Evolutionary conservation across 2,329 filamentous ascomycete genomes (phyloP), one percentile per base, ranked within the genome.

Genomic region (Aspergillus sp.): DNA sequence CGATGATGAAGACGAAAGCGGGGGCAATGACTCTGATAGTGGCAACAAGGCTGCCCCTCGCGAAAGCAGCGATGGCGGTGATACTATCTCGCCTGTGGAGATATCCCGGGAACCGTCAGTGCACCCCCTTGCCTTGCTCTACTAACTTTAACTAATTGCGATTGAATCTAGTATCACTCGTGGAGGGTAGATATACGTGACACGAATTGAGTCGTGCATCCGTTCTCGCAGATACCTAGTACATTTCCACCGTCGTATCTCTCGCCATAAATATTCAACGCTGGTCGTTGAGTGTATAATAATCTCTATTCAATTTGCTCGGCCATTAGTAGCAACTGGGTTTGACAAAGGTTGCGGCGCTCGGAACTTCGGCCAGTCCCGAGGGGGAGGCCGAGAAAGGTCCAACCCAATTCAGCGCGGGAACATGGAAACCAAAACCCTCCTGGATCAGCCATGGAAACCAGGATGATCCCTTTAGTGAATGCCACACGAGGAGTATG

Each of bases 1-100:
- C 22, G 83, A 84, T 27, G 83, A 86, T 53, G 80, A 80, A 49
- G 74, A 84, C 22, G 82, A 85, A 53, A 79, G 80, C 46, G 73
- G 41, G 33, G 44, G 37, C 5, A 52, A 54, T 42, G 44, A 51
- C 24, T 49, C 56, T 44, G 53, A 60, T 4, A 41, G 44, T 30
- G 59, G 56, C 41, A 59, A 22, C 22, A 59, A 62, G 33, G 56
- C 60, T 55, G 20, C 56, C 15, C 5, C 44, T n/a, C 48, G 22
- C 47, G 53, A 48, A 48, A 54, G 17, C 37, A 54, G 19, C 27
- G 47, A 19, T 37, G 17, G 13, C 5, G 45, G 47, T 24, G 59
- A 62, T 39, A 47, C 51, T 5, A 59, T 51, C n/a, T 58, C 62
- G 52, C 67, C 64, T 6, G 71, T 73, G 44, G 72, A 74, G 61